phyloP scores from a whole-genome alignment of 2,329 filamentous ascomycete species.

The Claviceps sp. region DNA sequence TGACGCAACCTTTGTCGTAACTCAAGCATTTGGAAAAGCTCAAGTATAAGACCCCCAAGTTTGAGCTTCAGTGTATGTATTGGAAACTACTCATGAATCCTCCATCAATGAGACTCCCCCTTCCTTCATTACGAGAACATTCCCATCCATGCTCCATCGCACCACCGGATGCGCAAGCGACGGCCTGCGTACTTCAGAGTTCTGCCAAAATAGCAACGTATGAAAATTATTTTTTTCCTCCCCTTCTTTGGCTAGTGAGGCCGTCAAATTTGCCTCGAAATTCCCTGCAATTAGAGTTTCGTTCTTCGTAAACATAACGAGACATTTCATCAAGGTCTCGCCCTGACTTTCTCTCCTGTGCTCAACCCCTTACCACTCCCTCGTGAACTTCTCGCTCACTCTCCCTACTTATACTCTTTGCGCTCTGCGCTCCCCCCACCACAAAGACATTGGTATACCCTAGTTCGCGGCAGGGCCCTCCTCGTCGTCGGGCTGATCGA shows the following conservation, averaged over 20 bases:
- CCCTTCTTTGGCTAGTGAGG: not conserved
- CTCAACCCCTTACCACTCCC: no score
- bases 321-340: not conserved
- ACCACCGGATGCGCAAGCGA: no score
- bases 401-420: not conserved
- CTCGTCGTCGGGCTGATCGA: slow-evolving; percentile 88
- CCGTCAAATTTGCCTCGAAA: no score
- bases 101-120: no score
- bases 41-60: no score
- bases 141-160: no score
- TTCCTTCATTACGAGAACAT: no score
- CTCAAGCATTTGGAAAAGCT: no score
- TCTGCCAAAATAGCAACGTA: not conserved
- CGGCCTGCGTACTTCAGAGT: not conserved
- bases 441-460: slow-evolving; percentile 6
- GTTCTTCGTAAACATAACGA: slow-evolving; percentile 5
- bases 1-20: no score
- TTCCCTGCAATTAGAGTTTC: not conserved
- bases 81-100: no score
- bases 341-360: not conserved
- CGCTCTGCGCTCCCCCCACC: not conserved
- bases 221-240: not conserved
- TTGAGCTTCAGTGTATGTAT: no score
- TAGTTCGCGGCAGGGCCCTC: slow-evolving; percentile 37
- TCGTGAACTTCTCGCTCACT: not conserved